These are phyloP conservation scores for Manihot esculenta DNA, from an alignment of 441 rosid species.

Conservation along the genomic window DNA sequence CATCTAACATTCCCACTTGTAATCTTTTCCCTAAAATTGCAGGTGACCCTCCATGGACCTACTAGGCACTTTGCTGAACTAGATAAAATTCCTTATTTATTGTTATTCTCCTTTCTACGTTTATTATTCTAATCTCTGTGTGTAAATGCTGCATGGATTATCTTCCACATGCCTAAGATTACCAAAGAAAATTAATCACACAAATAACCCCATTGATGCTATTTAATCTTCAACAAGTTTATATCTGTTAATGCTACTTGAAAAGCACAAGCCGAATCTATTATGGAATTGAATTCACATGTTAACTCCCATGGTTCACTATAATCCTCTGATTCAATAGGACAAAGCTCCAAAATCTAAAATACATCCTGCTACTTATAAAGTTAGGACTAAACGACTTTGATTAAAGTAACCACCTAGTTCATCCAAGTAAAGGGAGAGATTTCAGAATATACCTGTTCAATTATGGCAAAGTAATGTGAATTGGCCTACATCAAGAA, in stretches of 20 bases:
- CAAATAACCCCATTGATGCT: neutral
- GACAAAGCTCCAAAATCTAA: neutral
- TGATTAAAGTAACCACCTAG: slow-evolving; percentile 2
- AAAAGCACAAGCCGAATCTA: neutral
- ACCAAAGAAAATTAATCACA: neutral
- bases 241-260: neutral
- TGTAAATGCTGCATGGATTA: too few relatives aligned
- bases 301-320: neutral
- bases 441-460: slow-evolving; percentile 58
- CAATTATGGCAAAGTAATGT: slow-evolving; percentile 91
- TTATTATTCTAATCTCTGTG: too few relatives aligned
- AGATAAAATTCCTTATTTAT: too few relatives aligned
- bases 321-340: neutral
- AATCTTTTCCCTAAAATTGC: too few relatives aligned
- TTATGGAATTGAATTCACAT: neutral
- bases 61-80: too few relatives aligned
- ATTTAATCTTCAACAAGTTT: neutral
- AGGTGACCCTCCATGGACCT: too few relatives aligned
- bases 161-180: neutral
- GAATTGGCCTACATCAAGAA: slow-evolving; percentile 86
- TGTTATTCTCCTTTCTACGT: too few relatives aligned
- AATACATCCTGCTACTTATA: slow-evolving; percentile 5
- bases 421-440: neutral
- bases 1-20: too few relatives aligned
- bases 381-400: slow-evolving; percentile 2